Base-by-base conservation (phyloP, 768 basidiomycete genomes). In the Boletus subcaerulescens region DNA sequence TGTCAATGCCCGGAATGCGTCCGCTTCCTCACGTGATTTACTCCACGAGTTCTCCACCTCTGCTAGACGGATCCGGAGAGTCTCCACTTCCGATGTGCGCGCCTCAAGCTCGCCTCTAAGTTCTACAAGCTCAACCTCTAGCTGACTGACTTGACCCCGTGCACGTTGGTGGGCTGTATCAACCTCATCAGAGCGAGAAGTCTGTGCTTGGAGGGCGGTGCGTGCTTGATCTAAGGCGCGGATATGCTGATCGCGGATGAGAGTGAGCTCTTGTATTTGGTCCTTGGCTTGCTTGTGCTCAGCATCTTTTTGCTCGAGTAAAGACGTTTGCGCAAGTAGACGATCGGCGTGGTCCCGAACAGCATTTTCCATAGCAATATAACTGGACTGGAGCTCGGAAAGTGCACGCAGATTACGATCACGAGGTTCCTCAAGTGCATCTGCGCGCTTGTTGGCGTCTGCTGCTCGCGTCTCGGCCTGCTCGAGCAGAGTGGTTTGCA, bases 1-100 rank as follows among this genome's bases (percentile, higher is more conserved):
- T 3, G 94, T 94, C 48, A 93, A 75, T 20, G 89, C 87, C 50
- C 93, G 79, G 70, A 94, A 85, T 2, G 89, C 84, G 69, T 97
- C 95, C 3, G 93, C 92, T 75, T 98, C 93, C 73, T 95, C 89
- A 14, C 93, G 84, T 41, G 93, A 92, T 70, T 93, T 90, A 24
- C 89, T 83, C 87, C 93, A 97, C 10, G 89, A 84, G 65, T 89
- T 93, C 73, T 97, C 95, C 41, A 87, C 85, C 50, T 95, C 91
- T 24, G 81, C 76, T 41, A 95, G 73, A 51, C 87, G 78, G 11
- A 77, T 73, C 43, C 83, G 80, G 7, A 86, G 77, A 10, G 82
- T 71, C 57, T 95, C 92, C 15, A 84, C 81, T 68, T 97, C 95
- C 3, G 80, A 75, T 1, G 79, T 81, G 55, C 85, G 81, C 3